A percentile compares a stretch with the other conserved stretches of the same genome.
Conservation (phyloP, 768 basidiomycete genomes). For the Kwoniella sp. region DNA sequence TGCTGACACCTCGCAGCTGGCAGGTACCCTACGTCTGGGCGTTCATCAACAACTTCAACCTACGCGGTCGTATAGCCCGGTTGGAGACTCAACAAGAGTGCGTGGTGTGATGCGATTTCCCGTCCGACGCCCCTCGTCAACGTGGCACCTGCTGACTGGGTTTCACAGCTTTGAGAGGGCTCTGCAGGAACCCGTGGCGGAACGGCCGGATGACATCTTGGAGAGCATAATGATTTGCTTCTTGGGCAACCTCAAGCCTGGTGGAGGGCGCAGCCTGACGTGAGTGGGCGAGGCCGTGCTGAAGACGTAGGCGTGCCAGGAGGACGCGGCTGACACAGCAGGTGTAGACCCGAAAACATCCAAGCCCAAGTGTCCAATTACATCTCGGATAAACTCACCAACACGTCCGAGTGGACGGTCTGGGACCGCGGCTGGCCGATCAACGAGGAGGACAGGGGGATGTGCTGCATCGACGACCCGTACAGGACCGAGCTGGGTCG, state of each 20-base stretch:
- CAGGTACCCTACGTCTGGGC: constrained; percentile 42
- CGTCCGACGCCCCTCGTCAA: neutral
- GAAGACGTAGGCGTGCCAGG: neutral
- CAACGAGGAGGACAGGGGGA: constrained; percentile 35
- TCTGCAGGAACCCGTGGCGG: constrained; percentile 34
- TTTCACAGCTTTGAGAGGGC: constrained; percentile 31
- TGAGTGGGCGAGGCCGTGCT: constrained; percentile 19
- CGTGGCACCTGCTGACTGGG: neutral
- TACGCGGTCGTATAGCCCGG: constrained; percentile 14
- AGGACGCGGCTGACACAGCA: neutral
- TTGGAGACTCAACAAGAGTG: constrained; percentile 37
- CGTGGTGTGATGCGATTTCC: constrained; percentile 7
- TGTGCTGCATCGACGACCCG: constrained; percentile 27
- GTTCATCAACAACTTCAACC: constrained; percentile 39
- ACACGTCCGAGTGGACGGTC: constrained; percentile 39
- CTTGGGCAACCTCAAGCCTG: constrained; percentile 36
- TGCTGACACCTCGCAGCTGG: too few relatives aligned
- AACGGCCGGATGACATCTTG: constrained; percentile 41
- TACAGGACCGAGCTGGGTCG: constrained; percentile 28
- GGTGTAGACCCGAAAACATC: constrained; percentile 33
- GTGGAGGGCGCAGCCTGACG: constrained; percentile 32
- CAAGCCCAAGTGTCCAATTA: constrained; percentile 34
- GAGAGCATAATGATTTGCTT: constrained; percentile 39
- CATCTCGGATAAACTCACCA: constrained; percentile 25
- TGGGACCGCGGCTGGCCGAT: constrained; percentile 43